A percentile compares a stretch with the other conserved stretches of the same genome.
phyloP scores from a whole-genome alignment of 129 eudicot species.

The Lonicera japonica region DNA sequence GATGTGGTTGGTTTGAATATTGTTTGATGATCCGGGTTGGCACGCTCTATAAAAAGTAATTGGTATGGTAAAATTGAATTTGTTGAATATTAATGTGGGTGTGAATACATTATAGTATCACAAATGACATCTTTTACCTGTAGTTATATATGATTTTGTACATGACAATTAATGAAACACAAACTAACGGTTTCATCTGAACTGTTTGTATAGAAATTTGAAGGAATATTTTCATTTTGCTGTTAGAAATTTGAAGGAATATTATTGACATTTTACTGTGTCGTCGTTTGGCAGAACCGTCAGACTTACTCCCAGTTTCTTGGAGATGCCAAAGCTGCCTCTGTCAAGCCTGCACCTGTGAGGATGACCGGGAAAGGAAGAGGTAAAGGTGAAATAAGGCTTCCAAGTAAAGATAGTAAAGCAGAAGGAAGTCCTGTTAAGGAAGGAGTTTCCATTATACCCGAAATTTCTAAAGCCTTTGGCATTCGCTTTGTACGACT shows the following conservation, averaged over 20 bases:
- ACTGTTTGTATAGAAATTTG: neutral
- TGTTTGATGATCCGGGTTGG: no score
- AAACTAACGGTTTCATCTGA: no score
- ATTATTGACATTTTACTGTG: neutral
- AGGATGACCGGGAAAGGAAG: conserved; percentile 65
- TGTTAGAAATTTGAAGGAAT: neutral
- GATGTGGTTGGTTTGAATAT: no score
- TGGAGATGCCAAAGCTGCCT: conserved; percentile 54
- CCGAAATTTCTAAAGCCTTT: conserved; percentile 56
- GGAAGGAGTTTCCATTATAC: conserved; percentile 35
- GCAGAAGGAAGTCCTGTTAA: conserved; percentile 29
- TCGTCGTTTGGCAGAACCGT: conserved; percentile 64
- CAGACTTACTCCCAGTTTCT: conserved; percentile 65
- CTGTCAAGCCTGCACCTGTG: conserved; percentile 39
- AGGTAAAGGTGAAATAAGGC: conserved; percentile 56
- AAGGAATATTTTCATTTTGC: neutral
- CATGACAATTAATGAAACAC: neutral
- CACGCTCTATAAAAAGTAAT: no score
- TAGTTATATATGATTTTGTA: neutral
- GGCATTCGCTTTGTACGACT: conserved; percentile 64
- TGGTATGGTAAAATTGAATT: no score
- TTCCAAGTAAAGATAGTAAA: conserved; percentile 43
- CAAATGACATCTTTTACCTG: neutral
- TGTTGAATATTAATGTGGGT: no score
- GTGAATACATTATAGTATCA: no score